Percentiles rank a stretch among this genome's conserved stretches.
phyloP scores from a whole-genome alignment of 192 early-diverging fungal genomes.

The Coemansia aciculifera region DNA sequence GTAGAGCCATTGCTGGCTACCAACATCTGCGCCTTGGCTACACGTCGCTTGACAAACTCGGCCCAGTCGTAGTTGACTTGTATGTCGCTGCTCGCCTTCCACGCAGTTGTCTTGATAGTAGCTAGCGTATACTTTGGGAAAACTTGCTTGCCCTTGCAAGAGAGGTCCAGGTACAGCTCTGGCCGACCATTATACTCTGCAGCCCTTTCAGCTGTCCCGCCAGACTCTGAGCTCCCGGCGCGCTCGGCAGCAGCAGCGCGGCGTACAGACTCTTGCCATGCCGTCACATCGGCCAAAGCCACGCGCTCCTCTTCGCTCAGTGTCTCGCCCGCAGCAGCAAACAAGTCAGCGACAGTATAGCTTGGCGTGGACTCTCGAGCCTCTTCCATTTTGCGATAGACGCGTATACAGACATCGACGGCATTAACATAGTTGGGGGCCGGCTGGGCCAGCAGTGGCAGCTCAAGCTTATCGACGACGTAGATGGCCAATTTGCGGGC shows the following conservation, averaged over 20 bases:
- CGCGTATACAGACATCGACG: slow-evolving; percentile 36
- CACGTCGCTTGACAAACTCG: slow-evolving; percentile 41
- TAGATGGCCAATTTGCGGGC: slow-evolving; percentile 82
- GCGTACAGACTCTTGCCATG: slow-evolving; percentile 18
- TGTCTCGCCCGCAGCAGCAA: slow-evolving; percentile 34
- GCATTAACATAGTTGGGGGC: slow-evolving; percentile 48
- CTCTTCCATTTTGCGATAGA: slow-evolving; percentile 12
- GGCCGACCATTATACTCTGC: slow-evolving; percentile 37
- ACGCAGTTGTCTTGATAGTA: slow-evolving; percentile 45
- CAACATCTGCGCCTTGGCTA: slow-evolving; percentile 39
- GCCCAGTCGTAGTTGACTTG: slow-evolving; percentile 54
- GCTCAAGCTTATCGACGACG: slow-evolving; percentile 74
- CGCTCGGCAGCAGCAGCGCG: background rate
- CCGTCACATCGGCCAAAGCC: slow-evolving; percentile 35
- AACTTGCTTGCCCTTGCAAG: slow-evolving; percentile 37
- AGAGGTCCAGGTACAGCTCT: slow-evolving; percentile 47
- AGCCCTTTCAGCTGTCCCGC: background rate
- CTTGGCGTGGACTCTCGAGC: background rate
- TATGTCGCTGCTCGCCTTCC: slow-evolving; percentile 55
- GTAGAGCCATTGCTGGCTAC: background rate
- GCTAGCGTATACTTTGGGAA: slow-evolving; percentile 41
- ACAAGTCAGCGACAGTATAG: slow-evolving; percentile 14
- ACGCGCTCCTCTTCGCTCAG: slow-evolving; percentile 30
- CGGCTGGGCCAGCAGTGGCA: slow-evolving; percentile 47
- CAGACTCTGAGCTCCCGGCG: background rate